Evolutionary conservation across 2,329 filamentous ascomycete species (phyloP).

Genomic region (Colletotrichum eleusines): DNA sequence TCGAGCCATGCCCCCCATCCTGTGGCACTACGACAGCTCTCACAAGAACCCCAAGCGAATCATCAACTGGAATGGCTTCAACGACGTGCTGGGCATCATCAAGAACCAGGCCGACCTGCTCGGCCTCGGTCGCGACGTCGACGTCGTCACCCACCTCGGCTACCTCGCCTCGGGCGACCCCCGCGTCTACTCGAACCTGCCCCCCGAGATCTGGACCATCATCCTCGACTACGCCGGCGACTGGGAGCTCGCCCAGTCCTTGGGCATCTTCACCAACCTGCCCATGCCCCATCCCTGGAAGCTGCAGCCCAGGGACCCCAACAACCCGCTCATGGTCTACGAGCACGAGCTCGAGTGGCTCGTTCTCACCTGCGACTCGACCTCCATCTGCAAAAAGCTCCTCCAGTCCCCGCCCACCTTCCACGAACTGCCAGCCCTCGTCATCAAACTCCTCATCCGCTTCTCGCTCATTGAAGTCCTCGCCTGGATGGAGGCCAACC

Average conservation of each 20-base stretch:
- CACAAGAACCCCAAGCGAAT: conserved; percentile 63
- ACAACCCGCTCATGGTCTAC: conserved; percentile 76
- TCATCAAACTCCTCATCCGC: conserved; percentile 90
- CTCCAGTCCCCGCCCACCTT: conserved; percentile 78
- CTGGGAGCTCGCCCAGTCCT: conserved; percentile 88
- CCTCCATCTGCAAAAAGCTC: conserved; percentile 80
- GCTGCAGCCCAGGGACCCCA: conserved; percentile 67
- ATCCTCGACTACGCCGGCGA: conserved; percentile 87
- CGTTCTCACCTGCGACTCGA: conserved; percentile 78
- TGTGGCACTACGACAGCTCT: conserved; percentile 80
- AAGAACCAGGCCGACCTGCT: conserved; percentile 83
- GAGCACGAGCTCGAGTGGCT: conserved; percentile 88
- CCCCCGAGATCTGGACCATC: conserved; percentile 89
- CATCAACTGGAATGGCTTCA: conserved; percentile 73
- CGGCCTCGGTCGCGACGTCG: conserved; percentile 78
- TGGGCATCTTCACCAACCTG: conserved; percentile 84
- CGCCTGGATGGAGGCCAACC: conserved; percentile 72
- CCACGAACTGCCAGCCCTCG: conserved; percentile 79
- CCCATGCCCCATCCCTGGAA: conserved; percentile 79
- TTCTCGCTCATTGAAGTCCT: conserved; percentile 87
- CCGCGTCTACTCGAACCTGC: conserved; percentile 65
- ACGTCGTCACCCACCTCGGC: conserved; percentile 60
- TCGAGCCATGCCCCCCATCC: conserved; percentile 80
- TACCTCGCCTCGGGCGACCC: conserved; percentile 51
- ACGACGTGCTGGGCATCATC: conserved; percentile 79